Percentiles rank a stretch among this genome's conserved stretches.
Conservation (phyloP, 768 basidiomycete species). For the Suillus fuscotomentosus region DNA sequence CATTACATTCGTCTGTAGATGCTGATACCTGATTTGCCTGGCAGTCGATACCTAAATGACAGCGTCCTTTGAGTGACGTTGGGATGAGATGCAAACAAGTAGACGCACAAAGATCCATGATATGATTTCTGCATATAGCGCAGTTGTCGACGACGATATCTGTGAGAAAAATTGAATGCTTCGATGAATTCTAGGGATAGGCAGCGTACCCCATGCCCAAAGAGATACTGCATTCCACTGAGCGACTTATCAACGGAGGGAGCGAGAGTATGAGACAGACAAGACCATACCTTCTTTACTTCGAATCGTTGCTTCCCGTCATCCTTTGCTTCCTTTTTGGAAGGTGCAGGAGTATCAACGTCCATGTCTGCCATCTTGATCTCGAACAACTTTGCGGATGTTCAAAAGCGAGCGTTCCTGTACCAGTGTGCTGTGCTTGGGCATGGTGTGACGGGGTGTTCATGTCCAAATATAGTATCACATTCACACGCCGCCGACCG, state of each 20-base stretch:
- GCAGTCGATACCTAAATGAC: constrained; percentile 90
- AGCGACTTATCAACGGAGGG: background rate
- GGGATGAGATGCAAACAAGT: background rate
- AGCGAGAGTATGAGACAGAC: constrained; percentile 3
- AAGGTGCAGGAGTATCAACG: constrained; percentile 51
- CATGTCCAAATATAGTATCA: background rate
- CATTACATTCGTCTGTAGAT: constrained; percentile 95
- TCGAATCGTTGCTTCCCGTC: constrained; percentile 85
- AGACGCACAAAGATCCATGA: constrained; percentile 96
- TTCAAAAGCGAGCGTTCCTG: background rate
- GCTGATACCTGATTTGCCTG: constrained; percentile 99
- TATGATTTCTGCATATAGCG: constrained; percentile 99
- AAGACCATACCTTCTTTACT: constrained; percentile 87
- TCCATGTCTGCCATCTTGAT: constrained; percentile 63
- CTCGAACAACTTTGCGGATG: background rate
- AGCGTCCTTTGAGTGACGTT: constrained; percentile 8
- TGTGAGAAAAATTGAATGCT: constrained; percentile 28
- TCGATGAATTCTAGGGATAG: background rate
- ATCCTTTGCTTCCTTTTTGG: constrained; percentile 48
- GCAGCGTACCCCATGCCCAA: constrained; percentile 91
- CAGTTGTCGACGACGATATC: constrained; percentile 99
- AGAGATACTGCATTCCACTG: constrained; percentile 99
- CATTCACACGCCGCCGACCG: background rate
- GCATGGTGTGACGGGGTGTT: background rate
- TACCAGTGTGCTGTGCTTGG: background rate